Base-by-base conservation (phyloP, 2,329 filamentous ascomycete species). In the Colletotrichum agaves region DNA sequence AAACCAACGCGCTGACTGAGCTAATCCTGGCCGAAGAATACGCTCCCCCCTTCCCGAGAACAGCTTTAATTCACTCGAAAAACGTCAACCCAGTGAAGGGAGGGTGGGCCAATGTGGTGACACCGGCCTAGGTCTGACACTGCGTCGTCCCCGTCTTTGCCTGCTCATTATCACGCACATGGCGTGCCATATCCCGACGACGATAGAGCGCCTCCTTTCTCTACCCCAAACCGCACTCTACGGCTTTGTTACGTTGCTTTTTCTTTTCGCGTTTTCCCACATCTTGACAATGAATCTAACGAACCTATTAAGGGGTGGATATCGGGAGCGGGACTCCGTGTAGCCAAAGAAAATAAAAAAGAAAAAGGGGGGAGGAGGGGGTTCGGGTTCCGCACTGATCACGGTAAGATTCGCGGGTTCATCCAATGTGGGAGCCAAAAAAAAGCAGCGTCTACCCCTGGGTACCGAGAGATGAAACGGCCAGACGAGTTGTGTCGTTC, bases 401-500 rank as follows among this genome's bases (percentile, higher is more conserved):
- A 21, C 44, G n/a, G 46, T 31, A 44, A n/a, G 37, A 33, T 46
- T 35, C 49, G n/a, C 23, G 33, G 44, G 64, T 67, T 64, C 64
- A 31, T 64, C 61, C 47, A 43, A 64, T 64, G n/a, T n/a, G n/a
- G n/a, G n/a, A n/a, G n/a, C n/a, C 2, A 52, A 27, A 17, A 17
- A 8, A 8, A 31, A 58, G 39, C 64, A 67, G 39, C 50, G 39
- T 35, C 27, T 11, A 63, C 35, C 64, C 64, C 52, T 57, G 39
- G 21, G 3, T 10, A n/a, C 8, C 10, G 5, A 35, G 19, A 58
- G 35, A 66, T 56, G 62, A 12, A 6, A 7, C 27, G 41, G 12
- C 37, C 5, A 13, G 4, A 46, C 52, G 31, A 52, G 41, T 57
- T 43, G 19, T 56, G 21, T 15, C 15, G 27, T 21, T 35, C 39